A percentile compares a stretch with the other conserved stretches of the same genome.
Evolutionary conservation across 805 yeast genomes (phyloP).

Genomic region (Ogataea pini): DNA sequence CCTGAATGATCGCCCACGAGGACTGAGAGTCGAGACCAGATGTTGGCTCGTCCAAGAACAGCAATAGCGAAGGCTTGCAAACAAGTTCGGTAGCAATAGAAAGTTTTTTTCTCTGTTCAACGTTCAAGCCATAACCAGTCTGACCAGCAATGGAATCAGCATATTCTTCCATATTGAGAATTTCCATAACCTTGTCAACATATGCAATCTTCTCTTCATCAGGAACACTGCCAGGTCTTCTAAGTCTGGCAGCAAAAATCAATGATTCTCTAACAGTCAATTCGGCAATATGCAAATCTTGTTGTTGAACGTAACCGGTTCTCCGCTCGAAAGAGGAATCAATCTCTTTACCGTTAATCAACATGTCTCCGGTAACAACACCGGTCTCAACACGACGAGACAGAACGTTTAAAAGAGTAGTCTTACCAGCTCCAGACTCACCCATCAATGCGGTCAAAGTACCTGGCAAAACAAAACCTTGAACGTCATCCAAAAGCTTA

Average conservation of each 20-base stretch:
- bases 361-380: constrained; percentile 55
- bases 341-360: constrained; percentile 52
- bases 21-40: constrained; percentile 62
- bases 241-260: constrained; percentile 48
- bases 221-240: constrained; percentile 44
- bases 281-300: constrained; percentile 51
- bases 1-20: constrained; percentile 58
- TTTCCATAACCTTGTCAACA: constrained; percentile 42
- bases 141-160: constrained; percentile 54
- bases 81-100: constrained; percentile 59
- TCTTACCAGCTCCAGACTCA: constrained; percentile 66
- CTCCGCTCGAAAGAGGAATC: constrained; percentile 52
- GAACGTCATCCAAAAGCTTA: constrained; percentile 44
- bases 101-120: constrained; percentile 54
- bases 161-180: constrained; percentile 44
- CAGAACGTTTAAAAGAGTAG: constrained; percentile 54
- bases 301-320: constrained; percentile 60
- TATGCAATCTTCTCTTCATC: constrained; percentile 45
- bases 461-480: constrained; percentile 53
- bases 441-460: constrained; percentile 63
- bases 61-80: constrained; percentile 52
- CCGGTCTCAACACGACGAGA: constrained; percentile 55
- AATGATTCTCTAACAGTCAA: constrained; percentile 54
- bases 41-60: constrained; percentile 62
- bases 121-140: constrained; percentile 51